These are phyloP conservation scores for Claviceps lovelessii DNA, from an alignment of 2,329 filamentous ascomycete species.

Conservation along the genomic window DNA sequence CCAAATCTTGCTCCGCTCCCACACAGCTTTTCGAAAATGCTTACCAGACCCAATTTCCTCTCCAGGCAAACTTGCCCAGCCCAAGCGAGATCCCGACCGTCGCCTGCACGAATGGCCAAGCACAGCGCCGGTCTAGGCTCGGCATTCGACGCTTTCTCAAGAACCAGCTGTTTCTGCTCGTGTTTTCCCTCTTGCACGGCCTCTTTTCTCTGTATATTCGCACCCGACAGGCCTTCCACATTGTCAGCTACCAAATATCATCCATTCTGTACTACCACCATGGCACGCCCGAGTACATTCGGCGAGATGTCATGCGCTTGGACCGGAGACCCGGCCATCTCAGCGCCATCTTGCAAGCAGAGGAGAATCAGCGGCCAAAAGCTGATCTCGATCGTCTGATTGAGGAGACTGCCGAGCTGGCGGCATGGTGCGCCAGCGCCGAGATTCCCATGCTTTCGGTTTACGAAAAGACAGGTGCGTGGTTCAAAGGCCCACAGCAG, in stretches of 20 bases:
- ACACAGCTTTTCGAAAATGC: background rate
- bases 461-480: slow-evolving; percentile 77
- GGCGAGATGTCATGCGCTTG: slow-evolving; percentile 66
- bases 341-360: slow-evolving; percentile 68
- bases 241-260: slow-evolving; percentile 60
- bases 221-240: slow-evolving; percentile 64
- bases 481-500: background rate
- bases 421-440: slow-evolving; percentile 83
- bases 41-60: slow-evolving; percentile 8
- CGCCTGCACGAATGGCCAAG: slow-evolving; percentile 11
- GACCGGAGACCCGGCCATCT: slow-evolving; percentile 68
- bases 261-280: slow-evolving; percentile 90
- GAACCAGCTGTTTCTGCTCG: slow-evolving; percentile 47
- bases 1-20: background rate
- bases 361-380: slow-evolving; percentile 52
- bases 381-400: slow-evolving; percentile 72
- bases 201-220: slow-evolving; percentile 83
- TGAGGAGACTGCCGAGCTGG: slow-evolving; percentile 80
- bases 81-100: slow-evolving; percentile 19
- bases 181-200: slow-evolving; percentile 59
- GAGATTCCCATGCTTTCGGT: slow-evolving; percentile 79
- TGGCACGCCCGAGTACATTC: slow-evolving; percentile 82
- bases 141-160: slow-evolving; percentile 48
- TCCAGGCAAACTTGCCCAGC: slow-evolving; percentile 22
- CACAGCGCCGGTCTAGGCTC: slow-evolving; percentile 27